Percentiles rank a stretch among this genome's conserved stretches.
Evolutionary conservation across 257 asterid species (phyloP).

Genomic region (Capsicum pubescens): DNA sequence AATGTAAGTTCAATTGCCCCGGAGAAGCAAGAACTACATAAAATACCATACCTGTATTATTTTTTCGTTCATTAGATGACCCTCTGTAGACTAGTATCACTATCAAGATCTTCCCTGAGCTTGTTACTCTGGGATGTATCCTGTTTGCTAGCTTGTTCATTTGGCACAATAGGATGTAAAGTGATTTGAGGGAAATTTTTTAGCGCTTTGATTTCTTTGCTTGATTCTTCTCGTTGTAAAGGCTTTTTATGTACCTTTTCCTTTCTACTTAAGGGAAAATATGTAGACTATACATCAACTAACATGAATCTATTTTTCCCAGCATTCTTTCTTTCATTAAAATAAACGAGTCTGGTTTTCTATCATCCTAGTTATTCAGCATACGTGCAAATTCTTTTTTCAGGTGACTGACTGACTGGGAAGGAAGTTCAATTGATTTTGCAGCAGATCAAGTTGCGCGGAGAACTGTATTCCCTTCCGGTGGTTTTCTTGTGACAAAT

Average conservation of each 20-base stretch:
- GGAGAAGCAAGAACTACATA: neutral
- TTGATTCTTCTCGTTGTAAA: neutral
- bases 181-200: neutral
- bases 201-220: neutral
- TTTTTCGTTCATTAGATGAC: neutral
- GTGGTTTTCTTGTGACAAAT: conserved; percentile 81
- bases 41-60: neutral
- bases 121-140: neutral
- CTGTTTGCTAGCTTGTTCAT: neutral
- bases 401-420: conserved; percentile 93
- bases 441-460: conserved; percentile 65
- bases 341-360: neutral
- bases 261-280: neutral
- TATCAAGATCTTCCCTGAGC: neutral
- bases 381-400: neutral
- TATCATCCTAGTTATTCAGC: neutral
- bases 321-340: neutral
- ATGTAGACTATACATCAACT: neutral
- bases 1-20: neutral
- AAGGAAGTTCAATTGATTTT: conserved; percentile 68
- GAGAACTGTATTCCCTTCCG: conserved; percentile 68
- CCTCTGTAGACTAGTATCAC: neutral
- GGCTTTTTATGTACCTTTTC: neutral
- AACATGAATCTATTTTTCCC: neutral
- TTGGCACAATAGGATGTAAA: neutral